Percentiles rank a stretch among this genome's conserved stretches.
These are phyloP conservation scores for Kregervanrija fluxuum DNA, from an alignment of 805 yeast genomes.

Conservation along the genomic window DNA sequence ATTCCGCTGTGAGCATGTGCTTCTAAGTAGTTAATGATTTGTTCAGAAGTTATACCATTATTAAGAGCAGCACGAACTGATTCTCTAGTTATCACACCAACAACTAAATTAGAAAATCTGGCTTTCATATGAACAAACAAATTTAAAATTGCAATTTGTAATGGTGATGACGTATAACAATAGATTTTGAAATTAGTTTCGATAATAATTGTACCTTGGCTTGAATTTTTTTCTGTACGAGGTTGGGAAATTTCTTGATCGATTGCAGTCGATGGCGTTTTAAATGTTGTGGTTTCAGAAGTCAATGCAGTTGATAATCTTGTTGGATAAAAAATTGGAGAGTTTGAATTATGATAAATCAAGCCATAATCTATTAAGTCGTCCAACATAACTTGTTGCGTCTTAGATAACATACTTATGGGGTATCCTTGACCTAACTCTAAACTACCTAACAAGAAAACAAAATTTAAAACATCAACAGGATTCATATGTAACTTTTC, in stretches of 20 bases:
- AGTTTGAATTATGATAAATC: conserved; percentile 48
- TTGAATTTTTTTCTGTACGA: conserved; percentile 11
- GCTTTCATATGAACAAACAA: conserved; percentile 80
- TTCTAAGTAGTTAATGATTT: conserved; percentile 80
- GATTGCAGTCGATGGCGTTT: conserved; percentile 70
- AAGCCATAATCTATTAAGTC: conserved; percentile 90
- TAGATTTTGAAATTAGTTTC: conserved; percentile 93
- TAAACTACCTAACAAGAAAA: conserved; percentile 86
- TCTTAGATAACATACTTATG: conserved; percentile 58
- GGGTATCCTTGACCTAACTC: conserved; percentile 87
- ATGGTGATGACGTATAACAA: conserved; percentile 88
- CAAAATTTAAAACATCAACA: conserved; percentile 89
- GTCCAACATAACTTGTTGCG: conserved; percentile 80
- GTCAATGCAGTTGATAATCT: conserved; percentile 84
- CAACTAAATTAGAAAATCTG: conserved; percentile 84
- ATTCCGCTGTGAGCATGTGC: conserved; percentile 93
- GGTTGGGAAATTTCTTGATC: conserved; percentile 48
- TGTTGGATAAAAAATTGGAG: conserved; percentile 79
- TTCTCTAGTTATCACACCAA: conserved; percentile 90
- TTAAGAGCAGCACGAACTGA: conserved; percentile 76
- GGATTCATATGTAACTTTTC: conserved; percentile 87
- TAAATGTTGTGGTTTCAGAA: conserved; percentile 66
- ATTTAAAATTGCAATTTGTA: conserved; percentile 88
- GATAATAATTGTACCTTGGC: conserved; percentile 67
- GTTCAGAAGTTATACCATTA: conserved; percentile 93